A percentile compares a stretch with the other conserved stretches of the same genome.
phyloP scores from a whole-genome alignment of 2,329 filamentous ascomycete species.

The Arthrinium puccinioides region DNA sequence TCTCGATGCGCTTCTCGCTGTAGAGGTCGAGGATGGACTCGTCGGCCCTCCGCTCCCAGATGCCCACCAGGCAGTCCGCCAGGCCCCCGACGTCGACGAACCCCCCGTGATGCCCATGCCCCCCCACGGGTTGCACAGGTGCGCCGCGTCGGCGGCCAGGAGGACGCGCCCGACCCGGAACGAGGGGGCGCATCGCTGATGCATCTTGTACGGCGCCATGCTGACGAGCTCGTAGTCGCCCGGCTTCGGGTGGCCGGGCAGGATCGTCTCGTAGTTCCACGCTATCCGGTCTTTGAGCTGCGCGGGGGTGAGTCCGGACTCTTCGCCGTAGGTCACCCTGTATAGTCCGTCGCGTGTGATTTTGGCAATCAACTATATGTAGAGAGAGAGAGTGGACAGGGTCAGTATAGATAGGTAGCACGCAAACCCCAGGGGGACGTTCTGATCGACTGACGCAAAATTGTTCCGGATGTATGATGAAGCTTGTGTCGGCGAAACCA shows the following conservation, averaged over 20 bases:
- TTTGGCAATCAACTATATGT: conserved; percentile 48
- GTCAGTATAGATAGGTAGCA: too few species aligned
- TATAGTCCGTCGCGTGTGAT: conserved; percentile 54
- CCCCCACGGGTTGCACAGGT: conserved; percentile 50
- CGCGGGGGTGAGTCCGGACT: conserved; percentile 41
- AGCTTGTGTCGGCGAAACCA: conserved; percentile 48
- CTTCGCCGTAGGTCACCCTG: conserved; percentile 57
- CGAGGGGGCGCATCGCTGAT: conserved; percentile 50
- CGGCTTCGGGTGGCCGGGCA: conserved; percentile 53
- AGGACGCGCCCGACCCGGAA: conserved; percentile 52
- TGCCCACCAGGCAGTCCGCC: conserved; percentile 47
- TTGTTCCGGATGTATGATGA: conserved; percentile 54
- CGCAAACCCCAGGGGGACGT: too few species aligned
- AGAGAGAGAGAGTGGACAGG: too few species aligned
- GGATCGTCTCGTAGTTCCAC: conserved; percentile 47
- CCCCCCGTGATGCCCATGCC: conserved; percentile 55
- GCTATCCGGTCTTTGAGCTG: conserved; percentile 46
- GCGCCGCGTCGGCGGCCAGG: conserved; percentile 54
- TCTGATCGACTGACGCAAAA: conserved; percentile 38
- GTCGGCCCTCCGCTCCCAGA: conserved; percentile 35
- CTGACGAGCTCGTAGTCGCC: conserved; percentile 48
- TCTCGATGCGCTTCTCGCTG: conserved; percentile 36
- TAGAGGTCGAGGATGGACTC: conserved; percentile 37
- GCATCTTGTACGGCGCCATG: conserved; percentile 53
- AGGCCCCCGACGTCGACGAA: conserved; percentile 58